A percentile compares a stretch with the other conserved stretches of the same genome.
phyloP scores from a whole-genome alignment of 306 rosid species.

The Quercus bicolor region DNA sequence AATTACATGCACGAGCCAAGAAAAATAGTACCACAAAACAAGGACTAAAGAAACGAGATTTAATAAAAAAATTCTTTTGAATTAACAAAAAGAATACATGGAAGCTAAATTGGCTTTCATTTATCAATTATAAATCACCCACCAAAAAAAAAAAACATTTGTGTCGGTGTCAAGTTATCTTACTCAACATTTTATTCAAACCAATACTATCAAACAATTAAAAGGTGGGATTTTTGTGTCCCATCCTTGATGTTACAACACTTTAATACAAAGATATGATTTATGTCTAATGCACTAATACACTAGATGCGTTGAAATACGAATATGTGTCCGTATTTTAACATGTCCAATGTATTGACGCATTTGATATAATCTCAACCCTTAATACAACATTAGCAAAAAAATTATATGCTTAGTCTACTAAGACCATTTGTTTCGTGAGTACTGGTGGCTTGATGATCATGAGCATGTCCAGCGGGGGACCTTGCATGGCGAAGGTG shows the following conservation, averaged over 20 bases:
- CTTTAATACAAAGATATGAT: no score
- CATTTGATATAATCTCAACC: no score
- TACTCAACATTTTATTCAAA: neutral
- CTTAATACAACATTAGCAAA: neutral
- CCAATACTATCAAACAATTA: neutral
- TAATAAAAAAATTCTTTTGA: no score
- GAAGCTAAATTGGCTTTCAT: neutral
- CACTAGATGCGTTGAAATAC: rapidly evolving
- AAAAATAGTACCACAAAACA: no score
- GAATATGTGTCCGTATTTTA: no score
- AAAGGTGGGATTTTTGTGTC: neutral
- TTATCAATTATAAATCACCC: neutral
- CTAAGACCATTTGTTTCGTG: neutral
- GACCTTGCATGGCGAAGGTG: constrained; percentile 28
- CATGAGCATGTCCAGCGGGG: constrained; percentile 16
- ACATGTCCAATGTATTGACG: no score
- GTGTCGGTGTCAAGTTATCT: neutral
- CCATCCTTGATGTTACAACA: neutral
- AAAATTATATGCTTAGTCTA: neutral
- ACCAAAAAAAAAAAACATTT: neutral
- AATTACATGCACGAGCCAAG: no score
- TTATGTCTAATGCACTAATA: no score
- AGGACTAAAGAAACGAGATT: no score
- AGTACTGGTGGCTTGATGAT: neutral
- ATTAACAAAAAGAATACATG: neutral